Evolutionary conservation across 352 stramenopile genomes (phyloP), one percentile per base, ranked within the genome.

Genomic region (Hyaloperonospora brassicae): DNA sequence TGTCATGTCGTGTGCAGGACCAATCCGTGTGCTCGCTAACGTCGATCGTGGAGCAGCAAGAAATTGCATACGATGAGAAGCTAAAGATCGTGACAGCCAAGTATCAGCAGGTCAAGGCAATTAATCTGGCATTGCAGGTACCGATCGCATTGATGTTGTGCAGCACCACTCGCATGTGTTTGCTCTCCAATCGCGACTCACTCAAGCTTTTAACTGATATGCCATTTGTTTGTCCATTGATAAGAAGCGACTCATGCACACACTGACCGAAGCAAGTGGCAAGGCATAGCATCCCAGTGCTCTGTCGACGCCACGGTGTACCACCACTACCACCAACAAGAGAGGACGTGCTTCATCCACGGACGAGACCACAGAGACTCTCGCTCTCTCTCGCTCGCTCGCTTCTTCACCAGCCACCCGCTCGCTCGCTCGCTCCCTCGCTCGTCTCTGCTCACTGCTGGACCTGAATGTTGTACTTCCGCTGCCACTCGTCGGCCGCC

Each of bases 391-490:
- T 8, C 27, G 8, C 27, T 8, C 27, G 27, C 27, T 34, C 21
- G 17, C 17, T 31, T 17, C 27, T 4, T 34, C 27, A 4, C 27
- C 27, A 34, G 27, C 27, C 27, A 34, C 4, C 27, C 27, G 8
- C 4, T 8, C 27, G 8, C 27, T 8, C 27, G 27, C 27, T 34
- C 21, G 17, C 17, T 31, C 10, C 9, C 24, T n/a, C 24, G 35
- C n/a, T 27, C 11, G 13, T 36, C 10, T 36, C 22, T 25, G 35
- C 43, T 69, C 84, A 86, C 61, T 88, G 77, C 64, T 90, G 80
- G 46, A 83, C 74, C 52, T 87, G 70, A 55, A 91, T 91, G 69
- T 91, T 91, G 70, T 91, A 89, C 64, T 88, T 87, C 61, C 74
- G 75, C 77, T 91, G 84, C 77, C 78, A 91, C 52, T 87, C 84